phyloP scores from a whole-genome alignment of 2,329 filamentous ascomycete species.

The Aspergillus novoparasiticus region DNA sequence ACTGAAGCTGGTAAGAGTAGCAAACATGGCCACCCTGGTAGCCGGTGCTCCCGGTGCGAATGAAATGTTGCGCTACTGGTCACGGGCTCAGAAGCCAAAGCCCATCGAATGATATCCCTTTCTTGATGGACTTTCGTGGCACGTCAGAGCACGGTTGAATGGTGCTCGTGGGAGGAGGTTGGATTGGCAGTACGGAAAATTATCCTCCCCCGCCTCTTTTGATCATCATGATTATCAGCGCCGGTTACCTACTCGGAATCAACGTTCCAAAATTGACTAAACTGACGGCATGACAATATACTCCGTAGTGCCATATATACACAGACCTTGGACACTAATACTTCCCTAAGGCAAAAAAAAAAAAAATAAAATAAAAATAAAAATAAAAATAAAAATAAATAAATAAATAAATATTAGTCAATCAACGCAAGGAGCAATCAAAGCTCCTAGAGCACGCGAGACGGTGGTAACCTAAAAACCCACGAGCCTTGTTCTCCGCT shows the following conservation, averaged over 20 bases:
- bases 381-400: not conserved
- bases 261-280: constrained; percentile 13
- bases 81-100: constrained; percentile 11
- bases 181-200: not conserved
- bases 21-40: constrained; percentile 12
- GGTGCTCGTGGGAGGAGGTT: constrained; percentile 11
- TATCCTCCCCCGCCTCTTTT: constrained; percentile 13
- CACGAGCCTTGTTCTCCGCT: not conserved
- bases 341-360: not conserved
- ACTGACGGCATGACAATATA: constrained; percentile 8
- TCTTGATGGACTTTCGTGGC: constrained; percentile 9
- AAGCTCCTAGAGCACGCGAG: constrained; percentile 17
- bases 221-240: constrained; percentile 28
- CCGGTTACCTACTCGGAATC: constrained; percentile 15
- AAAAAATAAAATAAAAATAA: not conserved
- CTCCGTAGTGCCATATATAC: not conserved
- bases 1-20: not conserved
- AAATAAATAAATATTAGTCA: not conserved
- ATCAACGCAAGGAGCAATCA: constrained; percentile 12
- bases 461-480: constrained; percentile 19
- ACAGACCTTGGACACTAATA: not conserved
- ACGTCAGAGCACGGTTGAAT: constrained; percentile 16
- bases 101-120: not conserved
- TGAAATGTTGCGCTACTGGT: constrained; percentile 13
- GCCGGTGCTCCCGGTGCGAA: constrained; percentile 19